phyloP scores from a whole-genome alignment of 495 filamentous ascomycete genomes.

The Apodospora peruviana region DNA sequence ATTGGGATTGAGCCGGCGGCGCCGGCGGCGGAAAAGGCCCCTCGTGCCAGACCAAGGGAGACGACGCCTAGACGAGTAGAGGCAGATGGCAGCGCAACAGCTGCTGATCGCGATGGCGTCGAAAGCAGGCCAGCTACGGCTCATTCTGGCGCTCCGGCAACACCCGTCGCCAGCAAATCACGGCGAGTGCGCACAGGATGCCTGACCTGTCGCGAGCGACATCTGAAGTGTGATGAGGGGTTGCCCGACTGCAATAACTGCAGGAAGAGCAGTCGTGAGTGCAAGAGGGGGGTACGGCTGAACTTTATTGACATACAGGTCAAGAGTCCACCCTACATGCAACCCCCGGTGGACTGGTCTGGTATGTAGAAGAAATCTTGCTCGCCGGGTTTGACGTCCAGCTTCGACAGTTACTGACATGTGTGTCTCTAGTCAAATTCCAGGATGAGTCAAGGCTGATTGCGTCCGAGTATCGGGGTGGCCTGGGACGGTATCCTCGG shows the following conservation, averaged over 20 bases:
- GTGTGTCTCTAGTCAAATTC: conserved; percentile 51
- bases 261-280: conserved; percentile 76
- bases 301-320: conserved; percentile 89
- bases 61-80: no score
- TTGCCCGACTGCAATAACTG: conserved; percentile 79
- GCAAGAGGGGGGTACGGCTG: conserved; percentile 79
- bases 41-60: not conserved
- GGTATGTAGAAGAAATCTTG: conserved; percentile 34
- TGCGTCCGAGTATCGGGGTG: conserved; percentile 86
- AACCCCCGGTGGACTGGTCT: conserved; percentile 59
- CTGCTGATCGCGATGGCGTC: no score
- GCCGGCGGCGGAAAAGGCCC: not conserved
- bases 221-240: conserved; percentile 71
- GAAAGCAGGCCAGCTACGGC: conserved; percentile 7
- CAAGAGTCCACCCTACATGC: conserved; percentile 60
- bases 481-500: conserved; percentile 65
- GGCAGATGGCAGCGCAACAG: no score
- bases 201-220: conserved; percentile 68
- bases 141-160: conserved; percentile 16
- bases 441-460: conserved; percentile 87
- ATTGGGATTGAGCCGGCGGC: not conserved
- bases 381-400: not conserved
- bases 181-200: conserved; percentile 72
- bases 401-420: conserved; percentile 8
- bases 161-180: conserved; percentile 46